Conservation (phyloP, 257 asterid genomes). For the Solanum dulcamara region DNA sequence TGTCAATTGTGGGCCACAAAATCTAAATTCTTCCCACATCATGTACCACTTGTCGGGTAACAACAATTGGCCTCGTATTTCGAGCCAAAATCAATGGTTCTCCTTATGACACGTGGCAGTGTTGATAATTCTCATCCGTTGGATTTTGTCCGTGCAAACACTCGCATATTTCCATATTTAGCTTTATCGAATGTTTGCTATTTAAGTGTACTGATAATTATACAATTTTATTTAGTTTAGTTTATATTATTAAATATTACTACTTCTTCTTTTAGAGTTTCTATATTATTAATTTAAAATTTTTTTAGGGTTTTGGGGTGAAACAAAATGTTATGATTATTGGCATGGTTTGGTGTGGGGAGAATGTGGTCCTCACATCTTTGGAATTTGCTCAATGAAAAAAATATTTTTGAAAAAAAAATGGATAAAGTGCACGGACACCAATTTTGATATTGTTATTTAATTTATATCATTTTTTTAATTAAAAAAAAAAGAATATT, state of each 20-base stretch:
- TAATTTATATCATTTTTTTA: too few species aligned
- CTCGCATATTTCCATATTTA: conserved; percentile 15
- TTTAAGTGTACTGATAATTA: conserved; percentile 1
- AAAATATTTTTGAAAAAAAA: background rate
- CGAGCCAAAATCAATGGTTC: background rate
- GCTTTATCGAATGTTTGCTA: conserved; percentile 17
- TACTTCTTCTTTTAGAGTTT: background rate
- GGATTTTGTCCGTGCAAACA: conserved; percentile 5
- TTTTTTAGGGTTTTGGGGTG: background rate
- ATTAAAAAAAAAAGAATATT: too few species aligned
- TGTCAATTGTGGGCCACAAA: background rate
- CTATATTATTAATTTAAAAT: background rate
- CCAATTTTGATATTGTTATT: background rate
- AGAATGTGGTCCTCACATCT: background rate
- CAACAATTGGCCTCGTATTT: background rate
- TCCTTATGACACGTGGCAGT: background rate
- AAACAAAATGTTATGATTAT: background rate
- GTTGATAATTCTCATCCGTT: background rate
- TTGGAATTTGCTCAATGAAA: background rate
- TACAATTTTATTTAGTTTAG: background rate
- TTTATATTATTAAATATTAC: background rate
- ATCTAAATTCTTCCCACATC: background rate
- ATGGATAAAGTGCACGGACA: background rate
- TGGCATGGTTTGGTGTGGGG: background rate
- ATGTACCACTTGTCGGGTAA: conserved; percentile 11